These are phyloP conservation scores for Talaromyces nanjingensis DNA, from an alignment of 495 filamentous ascomycete genomes.

Conservation along the genomic window DNA sequence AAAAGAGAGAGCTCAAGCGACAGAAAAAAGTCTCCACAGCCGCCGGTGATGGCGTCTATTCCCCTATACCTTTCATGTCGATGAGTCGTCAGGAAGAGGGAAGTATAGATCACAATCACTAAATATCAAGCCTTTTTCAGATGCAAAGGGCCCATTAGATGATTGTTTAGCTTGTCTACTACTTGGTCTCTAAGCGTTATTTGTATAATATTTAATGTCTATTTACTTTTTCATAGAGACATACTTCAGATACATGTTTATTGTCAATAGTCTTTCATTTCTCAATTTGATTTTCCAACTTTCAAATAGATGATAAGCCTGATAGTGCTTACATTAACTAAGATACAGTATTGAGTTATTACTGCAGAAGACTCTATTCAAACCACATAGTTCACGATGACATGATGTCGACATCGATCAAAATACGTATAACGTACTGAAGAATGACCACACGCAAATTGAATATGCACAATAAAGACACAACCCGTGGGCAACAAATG, in stretches of 20 bases:
- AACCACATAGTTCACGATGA: not conserved
- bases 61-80: not conserved
- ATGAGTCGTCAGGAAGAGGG: not conserved
- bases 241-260: not conserved
- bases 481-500: not conserved
- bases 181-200: not conserved
- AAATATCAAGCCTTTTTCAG: not conserved
- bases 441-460: not conserved
- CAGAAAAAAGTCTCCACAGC: not conserved
- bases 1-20: not conserved
- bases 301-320: not conserved
- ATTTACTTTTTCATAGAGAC: not conserved
- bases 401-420: not conserved
- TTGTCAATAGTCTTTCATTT: not conserved
- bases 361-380: not conserved
- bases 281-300: not conserved
- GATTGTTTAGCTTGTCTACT: not conserved
- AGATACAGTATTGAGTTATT: not conserved
- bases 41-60: not conserved
- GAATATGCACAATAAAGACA: not conserved
- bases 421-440: not conserved
- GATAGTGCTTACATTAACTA: not conserved
- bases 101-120: not conserved
- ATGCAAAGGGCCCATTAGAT: not conserved
- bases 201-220: not conserved